A percentile compares a stretch with the other conserved stretches of the same genome.
Evolutionary conservation across 1,284 basidiomycete species (phyloP).

Genomic region (Ceratobasidium sp.): DNA sequence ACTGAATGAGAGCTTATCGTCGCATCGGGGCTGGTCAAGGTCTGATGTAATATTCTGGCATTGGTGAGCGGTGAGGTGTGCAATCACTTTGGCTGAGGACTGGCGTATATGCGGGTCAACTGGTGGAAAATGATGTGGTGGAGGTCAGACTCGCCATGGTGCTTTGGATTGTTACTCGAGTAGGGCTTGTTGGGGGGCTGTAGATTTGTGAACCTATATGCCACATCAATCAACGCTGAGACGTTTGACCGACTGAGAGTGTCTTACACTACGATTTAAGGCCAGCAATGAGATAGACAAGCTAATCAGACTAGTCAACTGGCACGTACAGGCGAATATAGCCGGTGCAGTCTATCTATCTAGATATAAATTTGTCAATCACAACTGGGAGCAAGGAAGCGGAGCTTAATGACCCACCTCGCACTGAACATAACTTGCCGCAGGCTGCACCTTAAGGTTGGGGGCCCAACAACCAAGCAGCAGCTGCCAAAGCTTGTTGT

Average conservation of each 20-base stretch:
- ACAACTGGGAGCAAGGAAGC: neutral
- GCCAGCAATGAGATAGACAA: neutral
- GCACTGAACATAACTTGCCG: neutral
- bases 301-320: neutral
- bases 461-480: neutral
- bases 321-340: neutral
- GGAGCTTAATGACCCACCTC: neutral
- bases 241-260: too few species aligned
- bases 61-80: neutral
- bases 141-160: neutral
- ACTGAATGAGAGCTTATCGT: neutral
- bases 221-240: neutral
- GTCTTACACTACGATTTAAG: neutral
- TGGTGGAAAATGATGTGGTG: neutral
- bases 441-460: neutral
- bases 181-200: neutral
- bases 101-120: neutral
- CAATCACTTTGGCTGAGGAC: neutral
- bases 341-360: neutral
- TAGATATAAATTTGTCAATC: neutral
- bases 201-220: neutral
- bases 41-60: slow-evolving; percentile 2
- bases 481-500: neutral
- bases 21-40: neutral
- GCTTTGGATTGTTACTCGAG: neutral